Base-by-base conservation (phyloP, 2,329 filamentous ascomycete species). In the Fusarium mundagurra region DNA sequence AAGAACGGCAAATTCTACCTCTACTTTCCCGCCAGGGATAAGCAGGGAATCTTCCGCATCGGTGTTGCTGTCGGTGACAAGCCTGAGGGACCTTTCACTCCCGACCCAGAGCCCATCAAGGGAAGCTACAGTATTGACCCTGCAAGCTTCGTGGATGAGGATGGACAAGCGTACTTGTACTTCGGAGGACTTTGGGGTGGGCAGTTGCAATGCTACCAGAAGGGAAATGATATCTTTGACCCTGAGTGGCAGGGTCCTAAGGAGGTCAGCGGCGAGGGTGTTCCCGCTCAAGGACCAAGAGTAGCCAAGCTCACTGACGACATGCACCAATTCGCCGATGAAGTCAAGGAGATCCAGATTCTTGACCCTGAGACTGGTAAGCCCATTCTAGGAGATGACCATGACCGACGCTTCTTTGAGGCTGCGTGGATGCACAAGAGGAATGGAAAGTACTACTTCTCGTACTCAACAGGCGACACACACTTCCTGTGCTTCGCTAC, bases 181-280 rank as follows among this genome's bases (percentile, higher is more conserved):
- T 94, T 95, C 75, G 93, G 93, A 50, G 93, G 93, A 0, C 87
- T 95, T 29, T 95, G 93, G 93, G 93, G 93, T 66, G 93, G 93
- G 0, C 93, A 95, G 83, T 84, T 95, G 73, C 92, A 95, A 82
- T 94, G 92, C 84, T 95, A 93, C 88, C 86, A 87, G 74, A 82
- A 81, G 34, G 88, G 89, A 39, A 82, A 86, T 71, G 83, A 83
- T 68, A 73, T 80, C 36, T 95, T 91, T 78, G 89, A 93, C 75
- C 81, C 80, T 7, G 77, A 83, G 8, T 88, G 86, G 84, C 84
- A 85, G 29, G 88, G 89, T 0, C 86, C 90, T 6, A 86, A 90
- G 81, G 92, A 93, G 79, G 89, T 92, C 0, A 81, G 80, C 4
- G 90, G 89, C 14, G 77, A 80, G 5, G 89, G 86, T n/a, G 87